Base-by-base conservation (phyloP, 768 basidiomycete species). In the Rickenella mellea region DNA sequence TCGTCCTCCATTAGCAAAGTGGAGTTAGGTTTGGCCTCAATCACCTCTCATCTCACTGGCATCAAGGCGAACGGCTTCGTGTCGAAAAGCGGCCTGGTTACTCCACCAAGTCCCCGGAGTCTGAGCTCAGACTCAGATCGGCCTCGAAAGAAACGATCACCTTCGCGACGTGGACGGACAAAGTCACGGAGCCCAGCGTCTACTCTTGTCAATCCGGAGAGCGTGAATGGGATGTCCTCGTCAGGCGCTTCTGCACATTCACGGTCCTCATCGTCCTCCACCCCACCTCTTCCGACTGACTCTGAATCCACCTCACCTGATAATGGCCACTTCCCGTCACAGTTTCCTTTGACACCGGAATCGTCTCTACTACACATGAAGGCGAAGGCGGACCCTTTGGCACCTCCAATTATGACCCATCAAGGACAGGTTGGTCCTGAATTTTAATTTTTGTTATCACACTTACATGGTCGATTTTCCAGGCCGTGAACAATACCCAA, bases 101-200 rank as follows among this genome's bases (percentile, higher is more conserved):
- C 83, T 0, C 84, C 84, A 1, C 83, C 83, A 0, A 84, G 81
- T 57, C 85, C 85, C 9, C 67, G 83, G 12, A 83, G 80, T 48
- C 66, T 81, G 17, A 77, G 76, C 3, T 72, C 78, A 7, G 83
- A 84, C 54, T 78, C 80, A 32, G 47, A 31, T 45, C 39, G 41
- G 2, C 37, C 40, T 15, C 33, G 35, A 21, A 38, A 19, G 19
- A 36, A 22, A 11, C 33, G 33, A 12, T 8, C 33, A 7, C 24
- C 33, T 6, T 22, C 19, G 3, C 19, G 33, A 10, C 33, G 33
- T 4, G 42, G 27, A 17, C 14, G 27, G 35, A 47, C 19, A 47
- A 43, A 30, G 47, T 47, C 35, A 45, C 48, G 6, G 27, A 40
- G n/a, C 26, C 41, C 48, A 10, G 46, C 50, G n/a, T 32, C 49